Base-by-base conservation (phyloP, 129 eudicot genomes). In the sunflower (Helianthus annuus) region DNA sequence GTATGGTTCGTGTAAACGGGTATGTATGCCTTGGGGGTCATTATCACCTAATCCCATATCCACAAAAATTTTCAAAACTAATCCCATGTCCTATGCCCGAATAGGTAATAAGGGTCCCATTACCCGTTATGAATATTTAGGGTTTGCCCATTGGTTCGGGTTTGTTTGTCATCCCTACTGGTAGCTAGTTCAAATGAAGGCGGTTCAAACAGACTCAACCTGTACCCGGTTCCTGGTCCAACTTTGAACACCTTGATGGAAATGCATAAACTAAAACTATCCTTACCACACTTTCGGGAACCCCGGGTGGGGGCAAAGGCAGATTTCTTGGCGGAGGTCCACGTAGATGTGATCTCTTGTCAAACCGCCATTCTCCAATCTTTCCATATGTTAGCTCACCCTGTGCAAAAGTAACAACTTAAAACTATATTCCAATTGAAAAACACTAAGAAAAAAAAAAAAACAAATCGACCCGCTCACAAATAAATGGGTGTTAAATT, bases 281-380 rank as follows among this genome's bases (percentile, higher is more conserved):
- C 72, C 88, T 45, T 77, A 88, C 94, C 94, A 88, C 94, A 75
- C 94, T 88, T 85, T 85, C 90, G 53, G 90, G 94, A 78, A 88
- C 94, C 17, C 94, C 90, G 1, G 90, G 94, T 48, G 94, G 94
- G 16, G 94, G 94, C 81, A 85, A 58, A 24, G 94, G 17, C 11
- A 82, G 62, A 81, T 88, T 88, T 73, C 38, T 82, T 10, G 94
- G 90, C 17, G 90, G 90, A 13, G 90, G 90, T 15, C 86, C 94
- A 48, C 78, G 81, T 2, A 85, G 82, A 74, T 82, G 74, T 13
- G 94, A 82, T 80, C 94, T 77, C 67, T 88, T 88, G 78, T 88
- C 94, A 79, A 88, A 88, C 76, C 94, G 67, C 94, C 94, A 88
- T 70, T 85, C 94, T 65, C 94, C 94, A 57, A 88, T 77, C 76